A percentile compares a stretch with the other conserved stretches of the same genome.
phyloP scores from a whole-genome alignment of 257 asterid species.

The Nyctanthes arbortristis region DNA sequence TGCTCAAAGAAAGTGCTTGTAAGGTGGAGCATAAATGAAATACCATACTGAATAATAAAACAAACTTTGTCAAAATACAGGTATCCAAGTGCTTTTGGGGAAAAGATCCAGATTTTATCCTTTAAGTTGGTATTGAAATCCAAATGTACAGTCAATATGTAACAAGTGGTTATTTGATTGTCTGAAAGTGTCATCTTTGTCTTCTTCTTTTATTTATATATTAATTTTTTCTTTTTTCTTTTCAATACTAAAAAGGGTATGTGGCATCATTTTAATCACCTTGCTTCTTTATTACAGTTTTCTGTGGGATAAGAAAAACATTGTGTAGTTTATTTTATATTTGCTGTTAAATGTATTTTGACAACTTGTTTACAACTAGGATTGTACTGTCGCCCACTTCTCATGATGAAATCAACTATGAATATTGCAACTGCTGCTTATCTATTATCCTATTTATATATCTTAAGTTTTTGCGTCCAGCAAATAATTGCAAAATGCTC shows the following conservation, averaged over 20 bases:
- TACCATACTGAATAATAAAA: constrained; percentile 3
- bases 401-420: constrained; percentile 5
- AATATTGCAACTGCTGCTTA: neutral
- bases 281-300: constrained; percentile 16
- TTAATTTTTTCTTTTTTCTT: too few relatives aligned
- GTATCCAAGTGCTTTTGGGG: constrained; percentile 2
- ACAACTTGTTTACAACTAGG: neutral
- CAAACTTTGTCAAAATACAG: constrained; percentile 4
- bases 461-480: neutral
- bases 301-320: constrained; percentile 5
- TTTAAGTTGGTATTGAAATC: neutral
- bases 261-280: constrained; percentile 7
- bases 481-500: neutral
- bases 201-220: too few relatives aligned
- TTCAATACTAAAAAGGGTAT: neutral
- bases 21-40: constrained; percentile 13
- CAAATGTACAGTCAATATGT: constrained; percentile 1
- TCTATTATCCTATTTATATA: neutral
- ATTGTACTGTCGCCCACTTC: neutral
- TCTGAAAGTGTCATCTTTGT: neutral
- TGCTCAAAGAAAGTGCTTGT: constrained; percentile 6
- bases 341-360: neutral
- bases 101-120: neutral
- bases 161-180: neutral
- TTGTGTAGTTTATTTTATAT: neutral